Conservation (phyloP, 306 rosid species). For the Prunus salicina region DNA sequence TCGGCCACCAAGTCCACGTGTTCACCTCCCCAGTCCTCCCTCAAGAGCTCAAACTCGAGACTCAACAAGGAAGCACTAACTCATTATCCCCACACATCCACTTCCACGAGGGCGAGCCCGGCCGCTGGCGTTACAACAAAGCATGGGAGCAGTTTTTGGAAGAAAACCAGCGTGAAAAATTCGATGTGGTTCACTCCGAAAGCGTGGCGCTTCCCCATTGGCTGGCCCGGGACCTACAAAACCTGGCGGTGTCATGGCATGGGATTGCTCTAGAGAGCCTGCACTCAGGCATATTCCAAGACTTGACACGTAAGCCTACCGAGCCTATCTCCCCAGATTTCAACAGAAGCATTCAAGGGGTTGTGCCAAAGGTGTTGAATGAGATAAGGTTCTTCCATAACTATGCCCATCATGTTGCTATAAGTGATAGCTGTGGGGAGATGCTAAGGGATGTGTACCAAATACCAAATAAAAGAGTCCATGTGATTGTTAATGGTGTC, state of each 20-base stretch:
- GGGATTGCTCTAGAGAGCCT: constrained; percentile 92
- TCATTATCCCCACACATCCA: constrained; percentile 64
- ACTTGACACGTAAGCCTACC: constrained; percentile 46
- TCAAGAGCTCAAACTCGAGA: constrained; percentile 2
- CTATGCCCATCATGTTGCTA: no score
- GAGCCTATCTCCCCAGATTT: constrained; percentile 67
- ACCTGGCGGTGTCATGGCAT: constrained; percentile 95
- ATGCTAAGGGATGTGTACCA: no score
- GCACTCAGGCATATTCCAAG: constrained; percentile 81
- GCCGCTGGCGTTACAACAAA: constrained; percentile 84
- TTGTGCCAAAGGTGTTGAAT: constrained; percentile 42
- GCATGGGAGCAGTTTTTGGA: constrained; percentile 80
- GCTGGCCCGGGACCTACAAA: constrained; percentile 56
- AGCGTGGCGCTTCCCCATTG: constrained; percentile 91
- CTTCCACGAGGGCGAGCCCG: constrained; percentile 83
- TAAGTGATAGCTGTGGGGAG: no score
- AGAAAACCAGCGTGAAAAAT: constrained; percentile 47
- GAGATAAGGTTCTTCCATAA: no score
- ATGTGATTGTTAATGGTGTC: no score
- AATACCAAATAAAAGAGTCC: no score
- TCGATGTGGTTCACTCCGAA: constrained; percentile 92
- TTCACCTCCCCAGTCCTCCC: constrained; percentile 65
- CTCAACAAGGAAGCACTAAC: constrained; percentile 17
- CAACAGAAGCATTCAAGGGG: constrained; percentile 57
- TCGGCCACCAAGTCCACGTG: constrained; percentile 80